Evolutionary conservation across 306 rosid species (phyloP), one percentile per base, ranked within the genome.

Genomic region (Prunus campanulata): DNA sequence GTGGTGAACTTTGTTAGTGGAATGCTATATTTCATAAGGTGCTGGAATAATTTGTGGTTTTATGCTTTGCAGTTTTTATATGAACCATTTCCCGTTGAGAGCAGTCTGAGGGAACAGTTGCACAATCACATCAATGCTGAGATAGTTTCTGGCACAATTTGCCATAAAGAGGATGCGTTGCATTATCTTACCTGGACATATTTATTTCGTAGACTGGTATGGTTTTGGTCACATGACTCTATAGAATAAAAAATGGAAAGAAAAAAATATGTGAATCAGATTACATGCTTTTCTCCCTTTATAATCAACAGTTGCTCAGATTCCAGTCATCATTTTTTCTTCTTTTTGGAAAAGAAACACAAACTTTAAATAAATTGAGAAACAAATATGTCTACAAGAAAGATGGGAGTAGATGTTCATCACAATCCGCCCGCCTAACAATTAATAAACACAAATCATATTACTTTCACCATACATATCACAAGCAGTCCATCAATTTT

Each of bases 111-210:
- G 83, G 98, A 92, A 86, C 90, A 81, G 56, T 67, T 94, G 86
- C 98, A 92, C 80, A 83, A 87, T 48, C 98, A 94, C 90, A 78
- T 94, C 44, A 92, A 89, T 77, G 97, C 98, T 2, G 97, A 94
- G 90, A 94, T 95, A 75, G 90, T 94, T 86, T 94, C 97, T 71
- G 93, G 96, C 77, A 94, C 98, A 81, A 94, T 94, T 79, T 77
- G 90, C 90, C 90, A 92, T 78, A 92, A 89, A 78, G 93, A 94
- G 87, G 98, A 94, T 85, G 98, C 97, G 52, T 85, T 94, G 75
- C 98, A 89, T 85, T 94, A 94, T 84, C 96, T 94, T 78, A 89
- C 96, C 70, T 94, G 98, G 98, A 95, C 98, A 72, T 95, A 92
- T 82, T 87, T 94, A 69, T 95, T 86, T 82, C 97, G 98, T 24